These are phyloP conservation scores for Astraeus odoratus DNA, from an alignment of 768 basidiomycete species.

Conservation along the genomic window DNA sequence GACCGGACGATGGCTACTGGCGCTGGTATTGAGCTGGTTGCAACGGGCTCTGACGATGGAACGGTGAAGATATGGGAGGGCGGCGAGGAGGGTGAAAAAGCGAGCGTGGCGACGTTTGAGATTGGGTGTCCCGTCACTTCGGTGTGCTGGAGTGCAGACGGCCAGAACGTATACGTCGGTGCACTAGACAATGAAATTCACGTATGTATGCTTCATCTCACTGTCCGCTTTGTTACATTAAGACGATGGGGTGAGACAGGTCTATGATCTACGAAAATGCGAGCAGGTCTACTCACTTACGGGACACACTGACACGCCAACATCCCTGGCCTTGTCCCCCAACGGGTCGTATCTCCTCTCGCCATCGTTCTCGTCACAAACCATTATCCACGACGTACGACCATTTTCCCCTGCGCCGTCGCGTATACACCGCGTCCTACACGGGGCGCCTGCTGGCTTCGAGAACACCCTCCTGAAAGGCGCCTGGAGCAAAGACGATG, in stretches of 20 bases:
- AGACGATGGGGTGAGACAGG: slow-evolving; percentile 35
- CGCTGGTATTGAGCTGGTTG: slow-evolving; percentile 77
- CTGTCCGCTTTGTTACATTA: slow-evolving; percentile 2
- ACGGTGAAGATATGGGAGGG: slow-evolving; percentile 91
- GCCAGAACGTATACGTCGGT: slow-evolving; percentile 81
- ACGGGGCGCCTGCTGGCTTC: slow-evolving; percentile 90
- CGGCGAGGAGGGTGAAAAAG: slow-evolving; percentile 64
- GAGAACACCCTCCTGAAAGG: slow-evolving; percentile 80
- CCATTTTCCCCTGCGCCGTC: slow-evolving; percentile 87
- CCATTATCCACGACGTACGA: slow-evolving; percentile 86
- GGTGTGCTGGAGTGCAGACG: slow-evolving; percentile 91
- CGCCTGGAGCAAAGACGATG: slow-evolving; percentile 85
- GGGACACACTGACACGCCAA: slow-evolving; percentile 90
- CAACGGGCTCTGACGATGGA: slow-evolving; percentile 88
- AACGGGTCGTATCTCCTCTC: slow-evolving; percentile 84
- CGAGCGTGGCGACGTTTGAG: slow-evolving; percentile 73
- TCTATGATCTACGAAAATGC: slow-evolving; percentile 85
- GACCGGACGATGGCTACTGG: slow-evolving; percentile 84
- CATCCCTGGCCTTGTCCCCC: slow-evolving; percentile 88
- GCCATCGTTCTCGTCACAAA: slow-evolving; percentile 83
- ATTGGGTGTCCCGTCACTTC: slow-evolving; percentile 87
- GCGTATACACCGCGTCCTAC: slow-evolving; percentile 70
- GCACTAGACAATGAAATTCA: slow-evolving; percentile 96
- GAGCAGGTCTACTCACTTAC: slow-evolving; percentile 72
- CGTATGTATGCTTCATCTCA: slow-evolving; percentile 39